Evolutionary conservation across 2,329 filamentous ascomycete genomes (phyloP).

Genomic region (Penicillium sp.): DNA sequence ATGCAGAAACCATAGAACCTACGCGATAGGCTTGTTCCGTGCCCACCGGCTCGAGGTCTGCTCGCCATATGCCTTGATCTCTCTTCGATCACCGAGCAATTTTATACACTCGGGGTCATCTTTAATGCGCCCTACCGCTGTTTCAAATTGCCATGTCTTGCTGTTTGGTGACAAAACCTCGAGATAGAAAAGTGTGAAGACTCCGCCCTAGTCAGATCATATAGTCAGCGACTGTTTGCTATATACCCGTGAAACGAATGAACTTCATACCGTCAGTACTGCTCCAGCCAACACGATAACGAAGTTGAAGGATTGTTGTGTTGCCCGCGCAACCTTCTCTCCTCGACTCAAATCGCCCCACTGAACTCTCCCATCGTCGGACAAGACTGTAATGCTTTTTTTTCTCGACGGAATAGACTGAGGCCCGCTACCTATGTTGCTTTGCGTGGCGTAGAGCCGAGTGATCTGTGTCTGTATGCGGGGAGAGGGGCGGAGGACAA

Average conservation of each 20-base stretch:
- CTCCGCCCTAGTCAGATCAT: constrained; percentile 59
- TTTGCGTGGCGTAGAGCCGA: constrained; percentile 62
- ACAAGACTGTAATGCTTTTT: constrained; percentile 75
- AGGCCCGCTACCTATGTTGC: constrained; percentile 42
- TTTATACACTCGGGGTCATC: constrained; percentile 68
- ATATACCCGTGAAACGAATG: not conserved
- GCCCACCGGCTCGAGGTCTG: constrained; percentile 80
- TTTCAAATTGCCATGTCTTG: constrained; percentile 85
- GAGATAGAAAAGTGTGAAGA: constrained; percentile 73
- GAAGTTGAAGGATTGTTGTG: constrained; percentile 89
- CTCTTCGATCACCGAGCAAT: constrained; percentile 70
- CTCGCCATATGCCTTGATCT: constrained; percentile 81
- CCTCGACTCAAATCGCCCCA: constrained; percentile 73
- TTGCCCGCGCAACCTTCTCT: constrained; percentile 81
- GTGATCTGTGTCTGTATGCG: constrained; percentile 24
- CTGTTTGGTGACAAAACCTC: constrained; percentile 84
- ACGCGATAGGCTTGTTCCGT: constrained; percentile 58
- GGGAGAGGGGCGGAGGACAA: constrained; percentile 39
- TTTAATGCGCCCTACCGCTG: constrained; percentile 76
- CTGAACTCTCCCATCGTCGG: constrained; percentile 77
- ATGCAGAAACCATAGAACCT: constrained; percentile 19
- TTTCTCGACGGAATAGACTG: constrained; percentile 52
- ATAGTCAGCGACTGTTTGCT: not conserved
- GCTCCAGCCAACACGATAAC: constrained; percentile 73
- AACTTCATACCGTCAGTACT: constrained; percentile 65